Evolutionary conservation across 257 asterid species (phyloP).

Genomic region (Mentha longifolia): DNA sequence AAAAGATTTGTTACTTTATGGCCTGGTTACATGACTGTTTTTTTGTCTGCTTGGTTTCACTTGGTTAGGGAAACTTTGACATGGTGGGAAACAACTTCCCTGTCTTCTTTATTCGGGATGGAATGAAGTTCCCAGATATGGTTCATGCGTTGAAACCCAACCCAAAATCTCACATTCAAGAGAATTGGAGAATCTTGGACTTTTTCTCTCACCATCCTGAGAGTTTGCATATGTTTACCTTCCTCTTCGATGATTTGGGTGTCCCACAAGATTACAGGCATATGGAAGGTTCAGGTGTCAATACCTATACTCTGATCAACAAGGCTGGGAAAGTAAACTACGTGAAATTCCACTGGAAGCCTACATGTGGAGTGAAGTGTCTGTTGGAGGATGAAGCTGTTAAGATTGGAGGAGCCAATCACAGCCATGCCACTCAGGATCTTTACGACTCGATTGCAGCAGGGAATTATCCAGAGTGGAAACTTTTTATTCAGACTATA

Average conservation of each 20-base stretch:
- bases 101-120: conserved; percentile 81
- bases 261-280: conserved; percentile 92
- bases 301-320: conserved; percentile 76
- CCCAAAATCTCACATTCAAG: conserved; percentile 91
- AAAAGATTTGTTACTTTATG: not conserved
- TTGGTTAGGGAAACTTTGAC: conserved; percentile 77
- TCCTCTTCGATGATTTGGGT: conserved; percentile 83
- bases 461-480: conserved; percentile 92
- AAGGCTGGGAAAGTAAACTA: conserved; percentile 78
- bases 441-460: conserved; percentile 82
- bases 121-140: conserved; percentile 85
- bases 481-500: conserved; percentile 73
- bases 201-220: conserved; percentile 88
- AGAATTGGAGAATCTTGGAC: conserved; percentile 89
- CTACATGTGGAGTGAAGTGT: conserved; percentile 90
- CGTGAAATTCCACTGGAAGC: conserved; percentile 94
- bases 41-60: conserved; percentile 1
- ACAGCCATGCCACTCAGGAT: conserved; percentile 93
- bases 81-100: conserved; percentile 95
- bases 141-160: conserved; percentile 84
- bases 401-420: conserved; percentile 83
- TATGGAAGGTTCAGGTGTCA: conserved; percentile 90
- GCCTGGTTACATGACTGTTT: conserved; percentile 1
- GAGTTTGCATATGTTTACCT: conserved; percentile 75
- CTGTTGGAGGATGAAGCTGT: conserved; percentile 78